Evolutionary conservation across 2,329 filamentous ascomycete species (phyloP).

Genomic region (Penicillium fuscoglaucum): DNA sequence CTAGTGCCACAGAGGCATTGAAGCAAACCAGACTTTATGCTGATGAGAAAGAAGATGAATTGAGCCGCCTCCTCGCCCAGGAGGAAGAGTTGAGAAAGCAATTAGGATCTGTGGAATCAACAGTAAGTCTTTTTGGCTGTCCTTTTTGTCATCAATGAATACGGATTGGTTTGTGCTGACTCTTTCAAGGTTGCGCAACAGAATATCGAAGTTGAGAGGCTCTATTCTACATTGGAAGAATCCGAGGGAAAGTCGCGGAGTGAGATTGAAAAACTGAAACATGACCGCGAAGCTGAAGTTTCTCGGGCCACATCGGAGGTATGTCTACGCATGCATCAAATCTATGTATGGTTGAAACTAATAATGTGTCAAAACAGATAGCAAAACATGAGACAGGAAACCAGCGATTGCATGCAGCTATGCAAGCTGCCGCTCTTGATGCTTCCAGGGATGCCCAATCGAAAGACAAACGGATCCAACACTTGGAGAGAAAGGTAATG

Average conservation of each 20-base stretch:
- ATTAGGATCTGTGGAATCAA: conserved; percentile 21
- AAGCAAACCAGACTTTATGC: conserved; percentile 22
- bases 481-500: conserved; percentile 37
- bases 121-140: conserved; percentile 20
- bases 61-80: conserved; percentile 24
- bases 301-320: conserved; percentile 28
- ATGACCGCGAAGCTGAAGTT: conserved; percentile 24
- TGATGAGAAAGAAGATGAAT: conserved; percentile 28
- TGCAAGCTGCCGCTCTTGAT: conserved; percentile 28
- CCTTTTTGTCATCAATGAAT: background rate
- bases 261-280: conserved; percentile 23
- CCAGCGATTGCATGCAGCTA: conserved; percentile 24
- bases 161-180: conserved; percentile 7
- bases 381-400: conserved; percentile 29
- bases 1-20: conserved; percentile 22
- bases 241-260: conserved; percentile 21
- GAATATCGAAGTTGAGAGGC: conserved; percentile 20
- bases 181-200: conserved; percentile 27
- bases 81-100: conserved; percentile 22
- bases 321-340: background rate
- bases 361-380: conserved; percentile 18
- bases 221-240: conserved; percentile 25
- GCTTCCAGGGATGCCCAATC: conserved; percentile 31
- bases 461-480: conserved; percentile 34
- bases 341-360: background rate